phyloP scores from a whole-genome alignment of 208 protist species.

The Acanthamoeba pearcei region DNA sequence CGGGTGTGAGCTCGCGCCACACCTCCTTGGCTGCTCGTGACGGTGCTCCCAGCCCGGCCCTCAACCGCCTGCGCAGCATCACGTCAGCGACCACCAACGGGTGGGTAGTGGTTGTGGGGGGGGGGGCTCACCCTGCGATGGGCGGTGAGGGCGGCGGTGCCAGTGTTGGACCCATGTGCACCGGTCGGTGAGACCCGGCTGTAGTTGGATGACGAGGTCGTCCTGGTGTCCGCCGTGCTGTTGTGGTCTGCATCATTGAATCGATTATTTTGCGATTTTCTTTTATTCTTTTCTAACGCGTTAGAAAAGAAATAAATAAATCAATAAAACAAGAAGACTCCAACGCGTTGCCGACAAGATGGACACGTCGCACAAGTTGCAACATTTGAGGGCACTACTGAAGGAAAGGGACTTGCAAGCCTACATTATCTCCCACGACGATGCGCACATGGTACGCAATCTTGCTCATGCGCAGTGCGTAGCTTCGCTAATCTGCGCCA shows the following conservation, averaged over 20 bases:
- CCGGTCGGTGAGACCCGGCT: too few relatives aligned
- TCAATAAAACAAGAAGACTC: too few relatives aligned
- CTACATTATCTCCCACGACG: conserved; percentile 94
- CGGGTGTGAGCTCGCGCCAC: neutral
- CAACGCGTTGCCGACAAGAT: neutral
- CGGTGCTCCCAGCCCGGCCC: neutral
- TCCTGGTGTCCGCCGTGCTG: too few relatives aligned
- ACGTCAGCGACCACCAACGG: too few relatives aligned
- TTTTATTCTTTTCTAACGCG: too few relatives aligned
- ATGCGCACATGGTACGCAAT: conserved; percentile 93
- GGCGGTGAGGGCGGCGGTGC: too few relatives aligned
- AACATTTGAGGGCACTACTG: conserved; percentile 91
- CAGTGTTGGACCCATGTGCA: too few relatives aligned
- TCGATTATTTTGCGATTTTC: neutral
- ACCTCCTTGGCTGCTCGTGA: neutral
- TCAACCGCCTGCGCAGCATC: neutral
- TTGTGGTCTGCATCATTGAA: neutral
- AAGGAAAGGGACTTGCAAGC: conserved; percentile 86
- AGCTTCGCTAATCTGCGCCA: neutral
- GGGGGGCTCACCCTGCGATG: too few relatives aligned
- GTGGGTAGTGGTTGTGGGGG: too few relatives aligned
- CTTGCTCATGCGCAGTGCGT: neutral
- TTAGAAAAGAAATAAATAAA: too few relatives aligned
- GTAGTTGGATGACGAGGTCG: too few relatives aligned
- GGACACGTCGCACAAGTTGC: conserved; percentile 62